Percentiles rank a stretch among this genome's conserved stretches.
Conservation (phyloP, 352 stramenopile genomes). For the Aphanomyces invadans region DNA sequence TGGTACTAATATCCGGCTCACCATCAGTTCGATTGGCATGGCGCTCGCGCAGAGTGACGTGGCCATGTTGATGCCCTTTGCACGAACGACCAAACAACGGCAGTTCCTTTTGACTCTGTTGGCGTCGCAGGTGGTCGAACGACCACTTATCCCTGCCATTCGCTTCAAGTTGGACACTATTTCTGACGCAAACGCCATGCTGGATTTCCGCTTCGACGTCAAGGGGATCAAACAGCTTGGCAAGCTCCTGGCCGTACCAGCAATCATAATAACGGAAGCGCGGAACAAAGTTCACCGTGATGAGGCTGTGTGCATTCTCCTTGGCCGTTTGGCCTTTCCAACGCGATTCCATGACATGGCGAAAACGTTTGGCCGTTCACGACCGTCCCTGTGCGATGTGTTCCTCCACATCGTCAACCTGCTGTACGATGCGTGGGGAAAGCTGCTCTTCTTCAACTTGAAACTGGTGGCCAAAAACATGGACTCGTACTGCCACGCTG, state of each 20-base stretch:
- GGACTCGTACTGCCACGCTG: neutral
- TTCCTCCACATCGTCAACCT: slow-evolving; percentile 14
- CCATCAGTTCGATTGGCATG: neutral
- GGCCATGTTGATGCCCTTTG: neutral
- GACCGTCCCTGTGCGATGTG: slow-evolving; percentile 6
- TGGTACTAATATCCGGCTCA: neutral
- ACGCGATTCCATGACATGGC: slow-evolving; percentile 12
- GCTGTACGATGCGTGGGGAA: slow-evolving; percentile 13
- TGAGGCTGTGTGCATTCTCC: slow-evolving; percentile 23
- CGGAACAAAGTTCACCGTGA: neutral
- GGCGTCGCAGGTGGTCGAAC: neutral
- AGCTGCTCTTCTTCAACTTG: slow-evolving; percentile 8
- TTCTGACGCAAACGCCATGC: neutral
- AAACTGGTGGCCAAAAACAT: neutral
- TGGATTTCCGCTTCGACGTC: slow-evolving; percentile 11
- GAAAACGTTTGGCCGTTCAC: slow-evolving; percentile 20
- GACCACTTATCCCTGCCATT: slow-evolving; percentile 2
- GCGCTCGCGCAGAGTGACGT: neutral
- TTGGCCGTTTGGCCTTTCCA: slow-evolving; percentile 17
- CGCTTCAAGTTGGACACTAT: neutral
- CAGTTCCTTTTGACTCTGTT: neutral
- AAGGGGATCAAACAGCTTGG: neutral
- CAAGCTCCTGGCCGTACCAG: neutral
- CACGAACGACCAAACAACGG: neutral
- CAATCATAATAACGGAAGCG: neutral